A percentile compares a stretch with the other conserved stretches of the same genome.
phyloP scores from a whole-genome alignment of 2,329 filamentous ascomycete species.

The Lomentospora prolificans region DNA sequence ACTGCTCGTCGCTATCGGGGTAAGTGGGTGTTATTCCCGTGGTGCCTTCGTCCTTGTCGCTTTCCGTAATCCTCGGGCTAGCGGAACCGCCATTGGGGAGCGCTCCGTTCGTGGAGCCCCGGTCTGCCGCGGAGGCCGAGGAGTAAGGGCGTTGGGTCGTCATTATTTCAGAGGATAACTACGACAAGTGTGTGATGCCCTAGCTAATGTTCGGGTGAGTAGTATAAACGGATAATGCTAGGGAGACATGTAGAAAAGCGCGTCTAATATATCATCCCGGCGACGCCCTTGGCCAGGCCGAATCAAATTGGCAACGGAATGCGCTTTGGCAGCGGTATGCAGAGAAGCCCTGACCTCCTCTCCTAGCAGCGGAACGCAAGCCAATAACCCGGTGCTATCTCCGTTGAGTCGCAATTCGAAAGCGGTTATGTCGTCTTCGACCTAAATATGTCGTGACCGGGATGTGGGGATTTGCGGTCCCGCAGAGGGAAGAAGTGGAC shows the following conservation, averaged over 20 bases:
- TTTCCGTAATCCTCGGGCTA: background rate
- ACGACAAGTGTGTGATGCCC: background rate
- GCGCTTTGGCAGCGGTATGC: background rate
- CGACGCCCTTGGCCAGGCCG: background rate
- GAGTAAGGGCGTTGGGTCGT: background rate
- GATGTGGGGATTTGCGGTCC: background rate
- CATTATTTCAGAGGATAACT: background rate
- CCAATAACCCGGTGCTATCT: background rate
- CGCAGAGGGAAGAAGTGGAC: background rate
- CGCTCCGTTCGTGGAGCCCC: background rate
- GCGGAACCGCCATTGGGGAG: background rate
- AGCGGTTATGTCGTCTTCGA: background rate
- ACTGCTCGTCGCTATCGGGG: background rate
- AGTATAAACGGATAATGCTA: background rate
- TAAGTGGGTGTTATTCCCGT: background rate
- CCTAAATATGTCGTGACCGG: slow-evolving; percentile 3
- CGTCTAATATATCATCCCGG: background rate
- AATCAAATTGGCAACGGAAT: background rate
- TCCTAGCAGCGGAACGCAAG: background rate
- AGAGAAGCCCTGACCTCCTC: background rate
- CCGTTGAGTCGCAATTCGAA: background rate
- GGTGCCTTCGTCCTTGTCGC: background rate
- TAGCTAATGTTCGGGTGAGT: background rate
- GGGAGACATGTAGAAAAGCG: background rate
- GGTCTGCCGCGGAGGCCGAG: background rate